A percentile compares a stretch with the other conserved stretches of the same genome.
Conservation (phyloP, 768 basidiomycete genomes). For the Pleurotus citrinopileatus region DNA sequence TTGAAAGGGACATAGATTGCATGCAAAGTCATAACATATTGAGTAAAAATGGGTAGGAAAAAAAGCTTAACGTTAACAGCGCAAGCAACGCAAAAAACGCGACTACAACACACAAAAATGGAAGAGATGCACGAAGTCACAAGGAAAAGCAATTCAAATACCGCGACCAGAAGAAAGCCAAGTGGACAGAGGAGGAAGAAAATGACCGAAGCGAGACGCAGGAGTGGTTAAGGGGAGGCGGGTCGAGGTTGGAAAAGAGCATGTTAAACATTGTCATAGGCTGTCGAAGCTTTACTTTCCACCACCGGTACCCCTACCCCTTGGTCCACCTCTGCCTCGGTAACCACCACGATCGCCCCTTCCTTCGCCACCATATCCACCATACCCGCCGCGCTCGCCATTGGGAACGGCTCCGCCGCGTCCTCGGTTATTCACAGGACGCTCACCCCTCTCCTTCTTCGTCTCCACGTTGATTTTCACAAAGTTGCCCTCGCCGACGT, state of each 20-base stretch:
- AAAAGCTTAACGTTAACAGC: not conserved
- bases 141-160: too few relatives aligned
- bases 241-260: not conserved
- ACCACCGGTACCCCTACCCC: constrained; percentile 16
- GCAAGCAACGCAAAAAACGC: not conserved
- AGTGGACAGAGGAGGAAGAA: too few relatives aligned
- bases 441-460: constrained; percentile 87
- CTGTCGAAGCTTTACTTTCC: constrained; percentile 15
- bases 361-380: constrained; percentile 32
- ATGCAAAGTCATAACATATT: constrained; percentile 9
- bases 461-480: constrained; percentile 79
- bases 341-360: constrained; percentile 29
- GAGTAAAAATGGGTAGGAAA: not conserved
- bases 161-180: too few relatives aligned
- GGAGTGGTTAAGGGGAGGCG: not conserved
- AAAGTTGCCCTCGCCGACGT: constrained; percentile 42
- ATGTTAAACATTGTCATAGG: not conserved
- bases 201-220: too few relatives aligned
- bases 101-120: not conserved
- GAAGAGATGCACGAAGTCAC: too few relatives aligned
- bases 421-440: constrained; percentile 53
- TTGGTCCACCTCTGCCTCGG: constrained; percentile 19
- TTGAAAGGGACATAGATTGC: constrained; percentile 3
- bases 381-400: constrained; percentile 49
- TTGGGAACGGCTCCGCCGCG: constrained; percentile 60